phyloP scores from a whole-genome alignment of 139 green algal genomes.

The Klebsormidium nitens region DNA sequence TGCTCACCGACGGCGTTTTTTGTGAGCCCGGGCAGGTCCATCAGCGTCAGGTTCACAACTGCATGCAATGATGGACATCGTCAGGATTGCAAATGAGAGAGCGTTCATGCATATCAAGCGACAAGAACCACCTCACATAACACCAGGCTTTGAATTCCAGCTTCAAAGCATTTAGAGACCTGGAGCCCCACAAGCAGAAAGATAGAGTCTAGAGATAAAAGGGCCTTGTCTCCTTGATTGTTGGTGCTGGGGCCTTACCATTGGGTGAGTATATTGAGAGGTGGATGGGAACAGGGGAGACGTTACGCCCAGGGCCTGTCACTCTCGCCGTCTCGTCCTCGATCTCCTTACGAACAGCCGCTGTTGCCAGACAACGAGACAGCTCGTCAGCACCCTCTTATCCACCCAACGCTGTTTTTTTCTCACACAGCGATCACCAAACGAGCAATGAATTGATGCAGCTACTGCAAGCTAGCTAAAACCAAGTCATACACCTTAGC shows the following conservation, averaged over 20 bases:
- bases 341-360: constrained; percentile 82
- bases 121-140: neutral
- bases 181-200: neutral
- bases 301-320: constrained; percentile 63
- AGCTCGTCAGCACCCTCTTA: neutral
- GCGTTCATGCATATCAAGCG: neutral
- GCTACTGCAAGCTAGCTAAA: neutral
- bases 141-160: too few species aligned
- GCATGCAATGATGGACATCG: neutral
- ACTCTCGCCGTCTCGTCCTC: constrained; percentile 82
- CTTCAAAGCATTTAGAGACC: neutral
- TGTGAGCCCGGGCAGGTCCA: constrained; percentile 95
- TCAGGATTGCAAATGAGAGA: neutral
- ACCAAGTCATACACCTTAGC: too few species aligned
- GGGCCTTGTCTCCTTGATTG: neutral
- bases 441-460: neutral
- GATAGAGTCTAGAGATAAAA: neutral
- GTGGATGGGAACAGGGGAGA: constrained; percentile 90
- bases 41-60: constrained; percentile 82
- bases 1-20: constrained; percentile 96
- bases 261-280: constrained; percentile 82
- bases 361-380: constrained; percentile 34
- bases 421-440: neutral
- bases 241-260: constrained; percentile 42
- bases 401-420: neutral